phyloP scores from a whole-genome alignment of 768 basidiomycete genomes.

The Obba rivulosa region DNA sequence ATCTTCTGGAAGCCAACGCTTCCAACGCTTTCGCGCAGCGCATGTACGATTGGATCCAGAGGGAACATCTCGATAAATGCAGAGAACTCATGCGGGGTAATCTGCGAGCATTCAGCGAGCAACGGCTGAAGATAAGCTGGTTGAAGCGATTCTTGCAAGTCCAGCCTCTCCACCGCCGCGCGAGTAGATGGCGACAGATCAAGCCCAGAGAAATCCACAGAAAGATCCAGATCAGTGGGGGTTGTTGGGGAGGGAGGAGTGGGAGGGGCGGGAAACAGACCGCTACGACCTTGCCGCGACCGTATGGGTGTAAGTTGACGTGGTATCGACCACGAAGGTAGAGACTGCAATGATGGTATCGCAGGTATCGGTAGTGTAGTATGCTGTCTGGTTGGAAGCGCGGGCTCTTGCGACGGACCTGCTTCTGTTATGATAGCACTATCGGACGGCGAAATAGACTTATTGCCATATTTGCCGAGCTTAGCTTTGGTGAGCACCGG shows the following conservation, averaged over 20 bases:
- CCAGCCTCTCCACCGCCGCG: constrained; percentile 10
- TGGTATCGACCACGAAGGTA: constrained; percentile 17
- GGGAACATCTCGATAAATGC: constrained; percentile 81
- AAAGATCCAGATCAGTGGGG: constrained; percentile 46
- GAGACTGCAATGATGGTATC: constrained; percentile 1
- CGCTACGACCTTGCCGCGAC: constrained; percentile 29
- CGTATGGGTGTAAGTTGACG: constrained; percentile 70
- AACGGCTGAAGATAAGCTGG: constrained; percentile 59
- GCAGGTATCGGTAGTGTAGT: not conserved
- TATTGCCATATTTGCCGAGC: constrained; percentile 10
- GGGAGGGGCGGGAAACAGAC: constrained; percentile 30
- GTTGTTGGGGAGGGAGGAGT: constrained; percentile 54
- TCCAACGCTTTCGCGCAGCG: constrained; percentile 13
- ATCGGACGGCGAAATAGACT: constrained; percentile 5
- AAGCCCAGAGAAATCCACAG: constrained; percentile 43
- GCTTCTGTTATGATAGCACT: no score
- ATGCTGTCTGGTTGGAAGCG: no score
- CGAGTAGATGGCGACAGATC: constrained; percentile 25
- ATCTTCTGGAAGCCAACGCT: constrained; percentile 63
- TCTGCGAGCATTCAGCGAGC: constrained; percentile 67
- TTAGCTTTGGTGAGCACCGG: not conserved
- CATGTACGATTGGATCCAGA: constrained; percentile 58
- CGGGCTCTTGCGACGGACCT: no score
- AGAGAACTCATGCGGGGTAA: constrained; percentile 69
- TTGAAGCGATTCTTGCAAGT: constrained; percentile 17